phyloP scores from a whole-genome alignment of 371 early-diverging fungal species.

The Rhizomucor pusillus region DNA sequence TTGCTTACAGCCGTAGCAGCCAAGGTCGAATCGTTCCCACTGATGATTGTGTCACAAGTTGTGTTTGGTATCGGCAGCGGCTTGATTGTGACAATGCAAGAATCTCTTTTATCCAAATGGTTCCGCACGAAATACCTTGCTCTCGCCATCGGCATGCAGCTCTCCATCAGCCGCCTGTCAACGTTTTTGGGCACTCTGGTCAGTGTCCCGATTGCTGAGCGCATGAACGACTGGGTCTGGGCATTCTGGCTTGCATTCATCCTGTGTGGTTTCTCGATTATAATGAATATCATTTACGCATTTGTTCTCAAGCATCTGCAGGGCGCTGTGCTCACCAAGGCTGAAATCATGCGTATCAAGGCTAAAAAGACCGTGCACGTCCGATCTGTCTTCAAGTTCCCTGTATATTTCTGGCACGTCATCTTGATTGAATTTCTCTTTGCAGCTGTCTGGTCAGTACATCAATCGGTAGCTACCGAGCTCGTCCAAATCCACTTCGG shows the following conservation, averaged over 20 bases:
- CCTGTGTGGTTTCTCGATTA: conserved; percentile 43
- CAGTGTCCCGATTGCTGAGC: conserved; percentile 37
- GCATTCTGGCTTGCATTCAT: conserved; percentile 51
- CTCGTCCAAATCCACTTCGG: conserved; percentile 40
- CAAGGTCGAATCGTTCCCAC: conserved; percentile 27
- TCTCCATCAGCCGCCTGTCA: conserved; percentile 50
- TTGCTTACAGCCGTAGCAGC: conserved; percentile 48
- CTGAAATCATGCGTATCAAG: conserved; percentile 25
- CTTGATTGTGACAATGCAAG: conserved; percentile 57
- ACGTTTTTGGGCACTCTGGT: conserved; percentile 51
- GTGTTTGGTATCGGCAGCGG: conserved; percentile 57
- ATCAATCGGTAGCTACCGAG: conserved; percentile 52
- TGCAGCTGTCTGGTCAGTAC: conserved; percentile 55
- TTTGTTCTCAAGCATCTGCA: conserved; percentile 36
- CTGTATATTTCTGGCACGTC: conserved; percentile 48
- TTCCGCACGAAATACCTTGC: conserved; percentile 44
- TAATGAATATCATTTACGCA: conserved; percentile 47
- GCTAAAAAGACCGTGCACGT: conserved; percentile 39
- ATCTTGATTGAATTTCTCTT: conserved; percentile 44
- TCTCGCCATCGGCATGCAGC: conserved; percentile 47
- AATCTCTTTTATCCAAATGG: conserved; percentile 58
- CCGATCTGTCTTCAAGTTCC: conserved; percentile 42
- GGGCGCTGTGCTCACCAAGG: conserved; percentile 22
- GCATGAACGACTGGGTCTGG: conserved; percentile 49
- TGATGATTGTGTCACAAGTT: conserved; percentile 52